phyloP scores from a whole-genome alignment of 208 protist genomes.

The Tetramitus jugosus region DNA sequence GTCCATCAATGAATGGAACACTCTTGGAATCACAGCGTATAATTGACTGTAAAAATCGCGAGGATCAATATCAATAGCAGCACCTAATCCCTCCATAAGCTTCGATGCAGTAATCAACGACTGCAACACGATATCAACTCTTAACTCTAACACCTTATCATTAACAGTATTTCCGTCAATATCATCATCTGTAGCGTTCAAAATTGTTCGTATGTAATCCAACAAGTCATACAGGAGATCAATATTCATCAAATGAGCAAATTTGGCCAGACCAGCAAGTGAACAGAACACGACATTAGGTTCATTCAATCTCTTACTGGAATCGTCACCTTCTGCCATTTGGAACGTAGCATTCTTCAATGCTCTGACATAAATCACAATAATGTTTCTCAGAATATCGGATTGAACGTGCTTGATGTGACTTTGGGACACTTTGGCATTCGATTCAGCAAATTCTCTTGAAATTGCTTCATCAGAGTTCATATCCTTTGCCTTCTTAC shows the following conservation, averaged over 20 bases:
- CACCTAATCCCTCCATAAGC: background rate
- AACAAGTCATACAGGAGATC: constrained; percentile 8
- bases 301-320: background rate
- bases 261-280: constrained; percentile 12
- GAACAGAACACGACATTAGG: background rate
- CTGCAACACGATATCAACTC: background rate
- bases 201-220: background rate
- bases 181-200: background rate
- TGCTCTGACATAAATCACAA: constrained; percentile 12
- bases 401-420: background rate
- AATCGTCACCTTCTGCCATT: too few species aligned
- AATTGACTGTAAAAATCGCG: constrained; percentile 15
- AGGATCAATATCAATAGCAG: constrained; percentile 6
- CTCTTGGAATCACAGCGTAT: background rate
- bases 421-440: background rate
- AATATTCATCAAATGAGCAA: constrained; percentile 22
- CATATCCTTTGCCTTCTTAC: background rate
- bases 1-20: background rate
- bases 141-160: background rate
- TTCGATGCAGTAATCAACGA: background rate
- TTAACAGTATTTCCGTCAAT: too few species aligned
- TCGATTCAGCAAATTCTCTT: background rate
- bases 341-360: background rate
- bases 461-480: background rate
- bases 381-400: background rate